Conservation (phyloP, 257 asterid species). For the Coffea canephora region DNA sequence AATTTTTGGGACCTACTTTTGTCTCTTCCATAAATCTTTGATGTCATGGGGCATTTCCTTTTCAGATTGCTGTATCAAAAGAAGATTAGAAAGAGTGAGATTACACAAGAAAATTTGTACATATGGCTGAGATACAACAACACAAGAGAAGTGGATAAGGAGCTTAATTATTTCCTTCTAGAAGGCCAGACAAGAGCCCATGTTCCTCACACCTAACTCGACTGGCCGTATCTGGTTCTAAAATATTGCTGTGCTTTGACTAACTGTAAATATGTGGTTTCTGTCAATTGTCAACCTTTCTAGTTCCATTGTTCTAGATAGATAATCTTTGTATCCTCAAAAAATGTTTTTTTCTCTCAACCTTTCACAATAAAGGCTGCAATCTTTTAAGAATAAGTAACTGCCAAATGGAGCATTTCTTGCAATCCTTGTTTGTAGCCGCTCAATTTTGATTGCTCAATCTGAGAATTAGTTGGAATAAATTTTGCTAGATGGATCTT, state of each 20-base stretch:
- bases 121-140: neutral
- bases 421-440: neutral
- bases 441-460: neutral
- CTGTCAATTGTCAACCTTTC: conserved; percentile 1
- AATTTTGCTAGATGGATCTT: neutral
- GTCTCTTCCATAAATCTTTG: neutral
- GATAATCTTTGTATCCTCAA: neutral
- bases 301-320: neutral
- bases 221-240: conserved; percentile 20
- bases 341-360: neutral
- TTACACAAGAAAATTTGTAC: neutral
- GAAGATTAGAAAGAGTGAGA: neutral
- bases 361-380: neutral
- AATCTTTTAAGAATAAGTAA: neutral
- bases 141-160: conserved; percentile 25
- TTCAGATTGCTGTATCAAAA: neutral
- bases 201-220: conserved; percentile 32
- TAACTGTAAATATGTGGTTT: neutral
- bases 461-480: neutral
- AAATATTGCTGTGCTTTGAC: neutral
- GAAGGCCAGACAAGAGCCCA: conserved; percentile 35
- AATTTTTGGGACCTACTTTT: conserved; percentile 17
- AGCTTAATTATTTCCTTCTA: conserved; percentile 22
- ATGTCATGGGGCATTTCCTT: neutral
- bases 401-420: neutral